Base-by-base conservation (phyloP, 148 eudicot species). In the Limonium bicolor region DNA sequence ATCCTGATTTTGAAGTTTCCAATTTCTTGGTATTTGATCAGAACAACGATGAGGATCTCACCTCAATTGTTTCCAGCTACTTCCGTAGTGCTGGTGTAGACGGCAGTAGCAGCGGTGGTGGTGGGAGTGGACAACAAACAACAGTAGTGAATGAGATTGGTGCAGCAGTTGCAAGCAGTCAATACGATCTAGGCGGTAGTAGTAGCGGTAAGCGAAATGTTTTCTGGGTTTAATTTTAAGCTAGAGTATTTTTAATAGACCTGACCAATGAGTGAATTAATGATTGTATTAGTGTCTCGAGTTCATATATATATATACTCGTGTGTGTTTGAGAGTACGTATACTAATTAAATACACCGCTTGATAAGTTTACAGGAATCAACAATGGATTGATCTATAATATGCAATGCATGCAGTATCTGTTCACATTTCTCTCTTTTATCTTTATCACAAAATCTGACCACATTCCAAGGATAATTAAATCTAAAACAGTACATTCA, bases 1-100 rank as follows among this genome's bases (percentile, higher is more conserved):
- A 61, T 18, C 53, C 40, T 28, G 65, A 56, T 22, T 37, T 74
- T 4, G 72, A 74, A 55, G 55, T 45, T 18, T 71, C 71, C 3
- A 74, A 65, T 7, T 65, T 65, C 47, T 68, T 70, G 11, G 27
- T 25, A 19, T 43, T 43, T n/a, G 16, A 14, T n/a, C n/a, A n/a
- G 4, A 43, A 1, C 30, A 25, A 18, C 20, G 15, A 47, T 58
- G 50, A 46, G 24, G 51, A 46, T 27, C 51, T 46, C 6, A 53
- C 17, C 31, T 36, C 54, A 34, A 49, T 24, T 46, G 75, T 55
- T 20, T 46, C 23, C 15, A 64, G 11, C 38, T 57, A 31, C 46
- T 39, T 26, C 54, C 60, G 39, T 48, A 28, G 25, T 50, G 55
- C 46, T 9, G 66, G 58, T 51, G 63, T 37, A 42, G 48, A 35